Base-by-base conservation (phyloP, 2,329 filamentous ascomycete genomes). In the Talaromyces sp. region DNA sequence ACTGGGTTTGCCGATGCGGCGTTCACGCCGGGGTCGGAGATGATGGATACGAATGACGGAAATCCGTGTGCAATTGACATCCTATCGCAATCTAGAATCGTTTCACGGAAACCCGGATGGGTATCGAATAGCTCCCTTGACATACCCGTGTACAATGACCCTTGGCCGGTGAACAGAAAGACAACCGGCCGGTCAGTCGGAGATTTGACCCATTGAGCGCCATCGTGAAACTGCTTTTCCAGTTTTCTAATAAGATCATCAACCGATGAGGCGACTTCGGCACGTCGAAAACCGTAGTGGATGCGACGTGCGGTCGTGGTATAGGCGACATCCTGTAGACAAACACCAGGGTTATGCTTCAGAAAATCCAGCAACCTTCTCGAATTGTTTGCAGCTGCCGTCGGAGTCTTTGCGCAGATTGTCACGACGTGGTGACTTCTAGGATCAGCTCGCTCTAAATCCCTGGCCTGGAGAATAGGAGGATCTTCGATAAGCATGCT, bases 231-330 rank as follows among this genome's bases (percentile, higher is more conserved):
- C 8, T 33, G n/a, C 31, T 55, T 39, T 37, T 51, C 40, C 11
- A 66, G 65, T 57, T 64, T 63, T 21, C 25, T 21, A 2, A 45
- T 7, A 2, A 13, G 15, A 15, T n/a, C 22, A n/a, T 22, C 41
- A n/a, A 21, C n/a, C 9, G n/a, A 28, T 37, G 64, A 62, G 9
- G 36, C 31, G 10, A 48, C 13, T 6, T 25, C 69, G 62, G 61
- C 69, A 70, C 17, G 63, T 62, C 64, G 61, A 61, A 54, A 35
- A 53, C 85, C 81, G n/a, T 56, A 19, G 62, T 87, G 85, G 10
- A 84, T 80, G 45, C 81, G 80, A 21, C 86, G 80, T 6, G 86
- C 85, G 2, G 84, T 86, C 0, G 81, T 84, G 0, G 83, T 84
- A 69, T 87, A 88, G 0, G 84, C 79, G 1, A 89, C 70, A 54